These are phyloP conservation scores for Colletotrichum sp. DNA, from an alignment of 2,329 filamentous ascomycete genomes.

Conservation along the genomic window DNA sequence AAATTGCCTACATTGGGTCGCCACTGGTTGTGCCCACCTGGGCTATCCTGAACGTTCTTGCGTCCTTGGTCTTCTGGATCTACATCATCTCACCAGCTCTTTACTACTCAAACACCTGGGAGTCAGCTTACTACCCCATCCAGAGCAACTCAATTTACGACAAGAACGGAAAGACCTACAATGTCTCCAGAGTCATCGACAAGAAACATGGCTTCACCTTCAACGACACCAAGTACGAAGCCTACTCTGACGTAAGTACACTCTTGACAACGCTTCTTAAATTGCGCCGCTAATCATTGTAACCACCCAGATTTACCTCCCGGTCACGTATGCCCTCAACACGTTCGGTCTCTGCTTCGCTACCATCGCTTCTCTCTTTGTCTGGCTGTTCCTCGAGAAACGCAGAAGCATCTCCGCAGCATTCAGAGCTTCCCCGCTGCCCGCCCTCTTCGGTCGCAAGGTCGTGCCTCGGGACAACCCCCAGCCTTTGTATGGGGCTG, in stretches of 20 bases:
- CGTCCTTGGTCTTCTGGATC: slow-evolving; percentile 52
- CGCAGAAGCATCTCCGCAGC: slow-evolving; percentile 24
- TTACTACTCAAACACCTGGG: slow-evolving; percentile 55
- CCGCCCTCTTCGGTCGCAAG: not conserved
- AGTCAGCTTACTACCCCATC: slow-evolving; percentile 57
- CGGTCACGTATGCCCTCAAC: slow-evolving; percentile 46
- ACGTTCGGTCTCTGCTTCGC: slow-evolving; percentile 60
- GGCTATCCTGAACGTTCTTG: slow-evolving; percentile 53
- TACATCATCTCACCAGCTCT: slow-evolving; percentile 47
- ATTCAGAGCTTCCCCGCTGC: not conserved
- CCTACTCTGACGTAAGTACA: slow-evolving; percentile 51
- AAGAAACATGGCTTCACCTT: slow-evolving; percentile 40
- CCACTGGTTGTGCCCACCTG: slow-evolving; percentile 46
- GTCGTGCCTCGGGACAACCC: not conserved
- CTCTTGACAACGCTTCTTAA: not conserved
- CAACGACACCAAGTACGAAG: slow-evolving; percentile 51
- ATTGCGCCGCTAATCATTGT: not conserved
- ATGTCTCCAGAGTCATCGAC: slow-evolving; percentile 52
- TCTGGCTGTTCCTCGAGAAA: slow-evolving; percentile 36
- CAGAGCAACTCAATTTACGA: slow-evolving; percentile 59
- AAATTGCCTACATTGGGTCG: slow-evolving; percentile 44
- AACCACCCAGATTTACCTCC: slow-evolving; percentile 44
- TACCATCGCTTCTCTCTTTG: slow-evolving; percentile 44
- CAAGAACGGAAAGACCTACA: slow-evolving; percentile 53
- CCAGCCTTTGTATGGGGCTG: slow-evolving; percentile 22